Conservation (phyloP, 768 basidiomycete genomes). For the Xerocomus spinulosus region DNA sequence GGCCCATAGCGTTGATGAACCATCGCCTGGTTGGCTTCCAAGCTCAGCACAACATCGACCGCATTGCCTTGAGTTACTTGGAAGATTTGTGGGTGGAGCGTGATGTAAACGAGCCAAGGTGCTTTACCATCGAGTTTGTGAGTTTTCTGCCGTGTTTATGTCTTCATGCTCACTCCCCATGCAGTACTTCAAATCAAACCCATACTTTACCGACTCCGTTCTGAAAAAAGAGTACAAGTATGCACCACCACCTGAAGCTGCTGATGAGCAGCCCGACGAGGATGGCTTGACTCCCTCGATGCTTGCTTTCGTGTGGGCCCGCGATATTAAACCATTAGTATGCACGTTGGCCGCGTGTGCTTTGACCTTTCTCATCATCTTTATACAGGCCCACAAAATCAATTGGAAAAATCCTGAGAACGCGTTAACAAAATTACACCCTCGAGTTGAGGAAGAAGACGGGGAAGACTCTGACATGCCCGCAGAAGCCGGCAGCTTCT, state of each 20-base stretch:
- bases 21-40: conserved; percentile 57
- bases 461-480: conserved; percentile 55
- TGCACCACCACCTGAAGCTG: conserved; percentile 48
- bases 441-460: conserved; percentile 52
- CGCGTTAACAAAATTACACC: conserved; percentile 75
- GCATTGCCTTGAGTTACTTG: conserved; percentile 75
- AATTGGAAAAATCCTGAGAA: conserved; percentile 78
- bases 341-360: conserved; percentile 13
- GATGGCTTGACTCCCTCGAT: conserved; percentile 75
- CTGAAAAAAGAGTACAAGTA: conserved; percentile 83
- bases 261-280: conserved; percentile 56
- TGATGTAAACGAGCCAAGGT: conserved; percentile 68
- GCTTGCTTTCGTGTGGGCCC: conserved; percentile 78
- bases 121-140: conserved; percentile 87
- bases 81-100: conserved; percentile 83
- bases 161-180: conserved; percentile 2
- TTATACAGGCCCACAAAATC: conserved; percentile 56
- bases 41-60: conserved; percentile 70
- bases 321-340: conserved; percentile 66
- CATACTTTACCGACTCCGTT: conserved; percentile 70
- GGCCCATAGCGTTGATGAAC: conserved; percentile 83
- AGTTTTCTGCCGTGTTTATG: conserved; percentile 32
- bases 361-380: background rate
- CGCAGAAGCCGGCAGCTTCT: conserved; percentile 76
- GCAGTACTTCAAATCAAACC: conserved; percentile 83